Conservation (phyloP, 2,329 filamentous ascomycete genomes). For the Pseudophaeomoniella oleicola region DNA sequence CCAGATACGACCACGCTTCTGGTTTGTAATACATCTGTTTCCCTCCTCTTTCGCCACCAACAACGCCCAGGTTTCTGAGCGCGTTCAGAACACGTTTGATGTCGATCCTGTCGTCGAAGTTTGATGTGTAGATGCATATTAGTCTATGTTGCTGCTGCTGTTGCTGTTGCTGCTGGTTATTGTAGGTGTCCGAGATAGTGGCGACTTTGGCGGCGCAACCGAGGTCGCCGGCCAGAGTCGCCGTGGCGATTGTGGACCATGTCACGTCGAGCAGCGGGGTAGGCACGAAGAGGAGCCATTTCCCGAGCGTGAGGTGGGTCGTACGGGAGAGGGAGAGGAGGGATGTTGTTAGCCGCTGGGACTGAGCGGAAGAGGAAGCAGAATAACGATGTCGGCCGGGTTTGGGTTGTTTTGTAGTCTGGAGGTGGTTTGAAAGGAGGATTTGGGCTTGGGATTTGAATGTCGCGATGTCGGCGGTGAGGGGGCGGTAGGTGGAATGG, state of each 20-base stretch:
- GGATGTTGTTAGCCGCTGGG: conserved; percentile 31
- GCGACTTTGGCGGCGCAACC: conserved; percentile 62
- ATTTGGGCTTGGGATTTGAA: conserved; percentile 41
- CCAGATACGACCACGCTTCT: conserved; percentile 55
- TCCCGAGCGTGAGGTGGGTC: conserved; percentile 11
- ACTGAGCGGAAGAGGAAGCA: conserved; percentile 17
- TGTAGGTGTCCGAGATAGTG: conserved; percentile 22
- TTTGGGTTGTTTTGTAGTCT: conserved; percentile 30
- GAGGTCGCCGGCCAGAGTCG: conserved; percentile 53
- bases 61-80: conserved; percentile 48
- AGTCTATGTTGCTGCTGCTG: conserved; percentile 27
- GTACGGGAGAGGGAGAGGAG: conserved; percentile 48
- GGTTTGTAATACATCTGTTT: conserved; percentile 62
- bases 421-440: conserved; percentile 38
- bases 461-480: conserved; percentile 29
- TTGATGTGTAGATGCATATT: conserved; percentile 64
- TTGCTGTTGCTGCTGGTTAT: neutral
- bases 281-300: conserved; percentile 63
- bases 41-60: conserved; percentile 23
- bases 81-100: conserved; percentile 51
- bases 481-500: conserved; percentile 23
- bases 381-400: conserved; percentile 19
- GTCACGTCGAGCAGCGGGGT: conserved; percentile 40
- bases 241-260: conserved; percentile 54
- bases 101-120: conserved; percentile 57